These are phyloP conservation scores for Chalciporus pseudorubinellus DNA, from an alignment of 768 basidiomycete genomes.

Conservation along the genomic window DNA sequence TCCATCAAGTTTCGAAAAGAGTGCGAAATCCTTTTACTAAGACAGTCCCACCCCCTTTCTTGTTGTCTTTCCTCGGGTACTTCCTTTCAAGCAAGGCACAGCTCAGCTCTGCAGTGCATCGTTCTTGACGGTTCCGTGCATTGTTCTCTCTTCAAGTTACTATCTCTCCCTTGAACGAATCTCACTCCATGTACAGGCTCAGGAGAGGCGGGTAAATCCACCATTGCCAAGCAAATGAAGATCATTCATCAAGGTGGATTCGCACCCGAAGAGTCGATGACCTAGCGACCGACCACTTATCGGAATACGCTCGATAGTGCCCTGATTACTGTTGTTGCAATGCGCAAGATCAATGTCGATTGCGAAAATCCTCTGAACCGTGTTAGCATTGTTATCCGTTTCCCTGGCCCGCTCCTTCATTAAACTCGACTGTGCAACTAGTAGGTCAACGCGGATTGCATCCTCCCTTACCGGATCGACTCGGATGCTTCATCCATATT, in stretches of 20 bases:
- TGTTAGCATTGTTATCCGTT: conserved; percentile 14
- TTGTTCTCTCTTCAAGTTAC: no score
- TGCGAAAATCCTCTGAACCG: conserved; percentile 67
- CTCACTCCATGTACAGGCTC: conserved; percentile 54
- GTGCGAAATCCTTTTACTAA: conserved; percentile 91
- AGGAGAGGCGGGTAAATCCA: conserved; percentile 92
- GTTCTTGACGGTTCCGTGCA: no score
- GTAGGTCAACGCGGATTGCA: conserved; percentile 51
- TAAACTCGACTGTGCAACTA: conserved; percentile 16
- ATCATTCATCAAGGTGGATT: conserved; percentile 96
- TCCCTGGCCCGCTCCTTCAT: not conserved
- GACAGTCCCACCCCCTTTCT: conserved; percentile 44
- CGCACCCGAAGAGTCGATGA: conserved; percentile 68
- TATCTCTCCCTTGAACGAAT: not conserved
- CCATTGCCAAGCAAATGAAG: conserved; percentile 99
- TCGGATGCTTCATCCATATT: conserved; percentile 44
- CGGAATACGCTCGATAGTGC: conserved; percentile 88
- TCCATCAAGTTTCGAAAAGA: conserved; percentile 68
- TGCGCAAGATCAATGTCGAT: conserved; percentile 83
- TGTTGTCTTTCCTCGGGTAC: conserved; percentile 2
- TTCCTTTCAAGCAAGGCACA: conserved; percentile 3
- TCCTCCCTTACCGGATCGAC: conserved; percentile 55
- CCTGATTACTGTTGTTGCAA: conserved; percentile 78
- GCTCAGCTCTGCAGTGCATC: no score
- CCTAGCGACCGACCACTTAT: conserved; percentile 77